A percentile compares a stretch with the other conserved stretches of the same genome.
phyloP scores from a whole-genome alignment of 2,329 filamentous ascomycete species.

The Fusarium citri region DNA sequence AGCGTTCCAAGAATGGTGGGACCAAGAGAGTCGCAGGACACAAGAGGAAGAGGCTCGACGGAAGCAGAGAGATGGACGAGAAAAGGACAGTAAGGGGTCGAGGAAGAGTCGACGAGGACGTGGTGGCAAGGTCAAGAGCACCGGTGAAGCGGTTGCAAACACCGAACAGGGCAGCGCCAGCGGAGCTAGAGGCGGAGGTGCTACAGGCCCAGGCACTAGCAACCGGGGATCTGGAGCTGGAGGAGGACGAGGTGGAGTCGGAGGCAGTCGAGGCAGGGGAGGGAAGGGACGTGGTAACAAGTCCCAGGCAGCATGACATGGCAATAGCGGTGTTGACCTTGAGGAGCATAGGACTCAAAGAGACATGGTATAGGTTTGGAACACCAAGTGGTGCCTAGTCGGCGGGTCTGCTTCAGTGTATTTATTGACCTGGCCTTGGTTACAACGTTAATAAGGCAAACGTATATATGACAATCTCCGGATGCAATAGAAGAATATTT shows the following conservation, averaged over 20 bases:
- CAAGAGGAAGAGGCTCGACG: conserved; percentile 69
- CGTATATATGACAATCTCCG: conserved; percentile 32
- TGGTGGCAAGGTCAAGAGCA: conserved; percentile 47
- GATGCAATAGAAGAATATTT: conserved; percentile 6
- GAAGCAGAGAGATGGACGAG: conserved; percentile 51
- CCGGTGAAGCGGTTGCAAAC: conserved; percentile 34
- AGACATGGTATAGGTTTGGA: conserved; percentile 5
- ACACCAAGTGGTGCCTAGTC: conserved; percentile 7
- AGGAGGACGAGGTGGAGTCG: conserved; percentile 38
- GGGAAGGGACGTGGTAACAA: conserved; percentile 41
- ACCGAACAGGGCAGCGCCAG: conserved; percentile 30
- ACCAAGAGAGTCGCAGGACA: conserved; percentile 80
- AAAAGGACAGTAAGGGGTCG: conserved; percentile 56
- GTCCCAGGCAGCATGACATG: conserved; percentile 15
- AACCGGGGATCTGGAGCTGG: conserved; percentile 32
- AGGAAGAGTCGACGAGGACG: conserved; percentile 48
- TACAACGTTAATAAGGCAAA: conserved; percentile 4
- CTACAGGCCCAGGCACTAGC: conserved; percentile 23
- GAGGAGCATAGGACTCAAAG: conserved; percentile 39
- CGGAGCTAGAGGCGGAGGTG: conserved; percentile 24
- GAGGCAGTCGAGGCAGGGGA: conserved; percentile 40
- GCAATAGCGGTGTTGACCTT: conserved; percentile 9
- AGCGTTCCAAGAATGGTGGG: conserved; percentile 97
- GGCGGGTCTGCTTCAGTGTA: conserved; percentile 24
- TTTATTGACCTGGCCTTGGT: conserved; percentile 18